Base-by-base conservation (phyloP, 2,329 filamentous ascomycete genomes). In the Sporothrix luriei region DNA sequence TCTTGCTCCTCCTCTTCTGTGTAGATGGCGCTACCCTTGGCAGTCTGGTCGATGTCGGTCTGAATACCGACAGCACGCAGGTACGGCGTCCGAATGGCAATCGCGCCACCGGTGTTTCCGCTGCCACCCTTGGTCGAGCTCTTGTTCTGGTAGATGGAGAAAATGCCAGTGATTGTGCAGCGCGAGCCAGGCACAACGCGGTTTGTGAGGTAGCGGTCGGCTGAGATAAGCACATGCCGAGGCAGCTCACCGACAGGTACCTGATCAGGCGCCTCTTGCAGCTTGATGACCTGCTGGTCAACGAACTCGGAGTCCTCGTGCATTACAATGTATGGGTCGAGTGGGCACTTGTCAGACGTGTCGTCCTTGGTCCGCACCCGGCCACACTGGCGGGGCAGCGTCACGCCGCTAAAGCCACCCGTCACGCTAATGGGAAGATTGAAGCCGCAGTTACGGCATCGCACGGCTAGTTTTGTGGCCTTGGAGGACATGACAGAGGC, bases 1-100 rank as follows among this genome's bases (percentile, higher is more conserved):
- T 99, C 94, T 78, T 98, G 94, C 80, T 99, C 95, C 76, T 99
- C 95, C 76, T 97, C 93, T 78, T 97, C 95, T 0, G 91, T 91
- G 79, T 97, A 98, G 19, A 91, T 86, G 0, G 91, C 88, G 74
- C 88, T 90, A 24, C 94, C 94, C 78, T 96, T 96, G 67, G 91
- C 89, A 3, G 92, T 94, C 76, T 97, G 91, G 75, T 97, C 94
- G 16, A 95, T 84, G 76, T 97, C 94, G 13, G 91, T 93, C 74
- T 93, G 91, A 71, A 99, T 94, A 4, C 95, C 95, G 2, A 97
- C 92, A 0, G 95, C 93, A 73, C 95, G 88, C 14, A 99, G 84
- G 77, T 99, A 99, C 0, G 95, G 95, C 62, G 96, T 98, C 73
- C 95, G 88, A 75, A 99, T 97, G 10, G 95, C 95, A 3, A 98